Evolutionary conservation across 768 basidiomycete species (phyloP), one percentile per base, ranked within the genome.

Genomic region (Lyophyllum shimeji): DNA sequence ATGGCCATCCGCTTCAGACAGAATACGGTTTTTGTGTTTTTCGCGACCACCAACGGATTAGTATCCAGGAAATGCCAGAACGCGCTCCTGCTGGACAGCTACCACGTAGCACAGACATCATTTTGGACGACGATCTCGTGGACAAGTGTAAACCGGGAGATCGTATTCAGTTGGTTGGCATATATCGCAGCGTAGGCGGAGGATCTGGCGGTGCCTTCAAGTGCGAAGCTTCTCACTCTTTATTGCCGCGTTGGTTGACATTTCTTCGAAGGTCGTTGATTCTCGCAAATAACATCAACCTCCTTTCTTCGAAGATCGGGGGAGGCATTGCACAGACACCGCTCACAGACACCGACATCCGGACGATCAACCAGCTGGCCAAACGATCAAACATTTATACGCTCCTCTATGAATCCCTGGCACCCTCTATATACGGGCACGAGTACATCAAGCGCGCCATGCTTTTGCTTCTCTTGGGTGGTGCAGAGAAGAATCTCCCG

Each of bases 61-160:
- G 87, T 70, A 98, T 99, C 59, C 97, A 99, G 75, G 97, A 99
- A 68, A 98, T 99, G 96, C 97, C 97, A 2, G 97, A 99, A 73
- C 86, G 97, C 21, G 95, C 97, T 13, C 97, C 97, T 23, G 91
- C 97, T 43, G 97, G 97, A 25, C 96, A 98, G 71, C 79, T 99
- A 25, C 97, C 97, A 44, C 82, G 97, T 46, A 95, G 95, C 65
- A 95, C 94, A 33, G 97, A 99, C 70, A 89, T 98, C 50, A 91
- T 98, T 44, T 73, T 98, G 60, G 96, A 97, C 62, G 95, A 97
- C 60, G 97, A 99, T 70, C 76, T 98, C 48, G 97, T 99, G 29
- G 97, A 99, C 74, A 88, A 85, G 66, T 97, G 94, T 70, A 99
- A 99, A 72, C 96, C 97, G 6, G 97, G 97, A 39, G 97, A 99